Percentiles rank a stretch among this genome's conserved stretches.
phyloP scores from a whole-genome alignment of 805 yeast genomes.

The Tetrapisispora fleetii region DNA sequence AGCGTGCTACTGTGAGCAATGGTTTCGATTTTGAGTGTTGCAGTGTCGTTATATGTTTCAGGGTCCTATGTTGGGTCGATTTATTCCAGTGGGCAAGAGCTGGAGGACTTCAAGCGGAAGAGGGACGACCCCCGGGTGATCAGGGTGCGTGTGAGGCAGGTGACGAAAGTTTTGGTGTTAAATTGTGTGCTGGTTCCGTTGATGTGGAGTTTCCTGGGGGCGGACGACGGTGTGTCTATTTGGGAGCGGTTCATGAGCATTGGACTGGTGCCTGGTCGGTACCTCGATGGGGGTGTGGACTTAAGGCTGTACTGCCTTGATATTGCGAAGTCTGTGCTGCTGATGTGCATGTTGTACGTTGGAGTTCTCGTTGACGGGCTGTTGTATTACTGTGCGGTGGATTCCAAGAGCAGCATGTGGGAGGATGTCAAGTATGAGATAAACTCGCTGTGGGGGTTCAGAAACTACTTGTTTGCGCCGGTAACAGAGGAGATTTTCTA shows the following conservation, averaged over 20 bases:
- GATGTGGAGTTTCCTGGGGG: not conserved
- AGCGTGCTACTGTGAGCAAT: not conserved
- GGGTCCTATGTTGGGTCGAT: slow-evolving; percentile 21
- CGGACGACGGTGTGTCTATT: not conserved
- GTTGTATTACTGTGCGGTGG: slow-evolving; percentile 15
- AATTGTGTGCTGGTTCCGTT: slow-evolving; percentile 18
- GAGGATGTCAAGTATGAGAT: slow-evolving; percentile 13
- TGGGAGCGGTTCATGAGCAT: not conserved
- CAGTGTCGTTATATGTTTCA: slow-evolving; percentile 15
- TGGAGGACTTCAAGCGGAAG: slow-evolving; percentile 15
- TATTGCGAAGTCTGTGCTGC: slow-evolving; percentile 6
- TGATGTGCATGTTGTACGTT: slow-evolving; percentile 16
- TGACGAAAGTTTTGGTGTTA: slow-evolving; percentile 8
- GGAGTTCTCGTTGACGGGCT: slow-evolving; percentile 20
- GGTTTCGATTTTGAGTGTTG: not conserved
- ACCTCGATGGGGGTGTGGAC: slow-evolving; percentile 10
- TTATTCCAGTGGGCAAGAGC: slow-evolving; percentile 13
- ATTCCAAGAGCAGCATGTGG: slow-evolving; percentile 4
- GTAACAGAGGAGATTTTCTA: slow-evolving; percentile 28
- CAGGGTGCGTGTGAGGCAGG: slow-evolving; percentile 9
- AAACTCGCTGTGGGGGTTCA: slow-evolving; percentile 23
- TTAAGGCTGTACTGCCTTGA: slow-evolving; percentile 7
- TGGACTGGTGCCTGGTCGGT: slow-evolving; percentile 15
- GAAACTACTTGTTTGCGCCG: slow-evolving; percentile 28
- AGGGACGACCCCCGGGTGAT: slow-evolving; percentile 25